A percentile compares a stretch with the other conserved stretches of the same genome.
Evolutionary conservation across 352 stramenopile species (phyloP).

Genomic region (Pythium oligandrum): DNA sequence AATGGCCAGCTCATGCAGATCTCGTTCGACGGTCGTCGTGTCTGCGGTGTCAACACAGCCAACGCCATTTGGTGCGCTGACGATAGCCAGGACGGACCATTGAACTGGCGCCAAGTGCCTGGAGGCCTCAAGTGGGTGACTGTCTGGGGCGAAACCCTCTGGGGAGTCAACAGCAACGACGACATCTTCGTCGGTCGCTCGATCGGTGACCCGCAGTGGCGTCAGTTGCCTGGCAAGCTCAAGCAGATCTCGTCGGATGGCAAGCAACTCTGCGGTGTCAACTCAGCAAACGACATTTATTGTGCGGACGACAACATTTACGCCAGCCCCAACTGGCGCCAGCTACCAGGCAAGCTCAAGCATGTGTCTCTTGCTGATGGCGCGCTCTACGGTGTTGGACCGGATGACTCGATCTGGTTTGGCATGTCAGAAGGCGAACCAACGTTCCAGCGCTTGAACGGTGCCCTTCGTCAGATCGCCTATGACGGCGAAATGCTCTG

Average conservation of each 20-base stretch:
- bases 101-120: constrained; percentile 10
- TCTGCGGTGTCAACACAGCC: constrained; percentile 24
- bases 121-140: constrained; percentile 6
- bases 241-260: constrained; percentile 25
- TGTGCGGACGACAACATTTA: constrained; percentile 20
- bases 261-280: constrained; percentile 26
- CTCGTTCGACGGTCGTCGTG: constrained; percentile 22
- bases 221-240: constrained; percentile 11
- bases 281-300: constrained; percentile 18
- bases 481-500: constrained; percentile 26
- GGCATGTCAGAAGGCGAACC: constrained; percentile 20
- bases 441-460: constrained; percentile 11
- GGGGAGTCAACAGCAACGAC: constrained; percentile 15
- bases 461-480: constrained; percentile 11
- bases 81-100: constrained; percentile 9
- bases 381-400: constrained; percentile 13
- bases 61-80: constrained; percentile 21
- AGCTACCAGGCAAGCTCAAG: constrained; percentile 22
- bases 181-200: constrained; percentile 13
- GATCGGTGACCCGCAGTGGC: constrained; percentile 11
- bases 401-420: constrained; percentile 15
- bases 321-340: constrained; percentile 23
- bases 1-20: constrained; percentile 20
- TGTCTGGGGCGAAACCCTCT: constrained; percentile 24
- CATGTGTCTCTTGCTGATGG: constrained; percentile 18